These are phyloP conservation scores for Flaveria sonorensis DNA, from an alignment of 129 eudicot genomes.

Conservation along the genomic window DNA sequence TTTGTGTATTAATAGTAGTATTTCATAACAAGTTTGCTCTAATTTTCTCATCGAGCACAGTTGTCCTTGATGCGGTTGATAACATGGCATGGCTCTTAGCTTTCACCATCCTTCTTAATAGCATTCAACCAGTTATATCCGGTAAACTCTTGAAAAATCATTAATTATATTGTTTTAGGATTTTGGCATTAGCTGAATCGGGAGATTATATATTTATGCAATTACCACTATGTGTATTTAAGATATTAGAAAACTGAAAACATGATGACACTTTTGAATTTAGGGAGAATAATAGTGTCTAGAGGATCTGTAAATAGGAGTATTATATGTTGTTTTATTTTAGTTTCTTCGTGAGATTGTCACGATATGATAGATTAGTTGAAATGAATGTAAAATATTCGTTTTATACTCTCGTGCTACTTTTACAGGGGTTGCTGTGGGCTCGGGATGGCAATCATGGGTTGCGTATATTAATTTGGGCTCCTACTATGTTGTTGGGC, in stretches of 20 bases:
- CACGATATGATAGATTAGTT: background rate
- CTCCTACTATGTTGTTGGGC: conserved; percentile 68
- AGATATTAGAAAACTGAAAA: too few relatives aligned
- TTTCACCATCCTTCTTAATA: conserved; percentile 73
- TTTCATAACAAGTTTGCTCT: conserved; percentile 50
- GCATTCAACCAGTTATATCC: conserved; percentile 79
- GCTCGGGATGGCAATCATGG: conserved; percentile 87
- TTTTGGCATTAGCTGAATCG: background rate
- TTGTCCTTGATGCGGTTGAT: conserved; percentile 59
- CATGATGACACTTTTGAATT: too few relatives aligned
- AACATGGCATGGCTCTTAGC: conserved; percentile 65
- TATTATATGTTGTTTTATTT: too few relatives aligned
- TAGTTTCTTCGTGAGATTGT: background rate
- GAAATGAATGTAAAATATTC: background rate
- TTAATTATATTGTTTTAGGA: too few relatives aligned
- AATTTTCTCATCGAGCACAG: conserved; percentile 59
- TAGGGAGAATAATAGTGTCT: too few relatives aligned
- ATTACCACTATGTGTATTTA: too few relatives aligned
- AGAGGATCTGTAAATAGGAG: too few relatives aligned
- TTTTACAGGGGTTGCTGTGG: conserved; percentile 78
- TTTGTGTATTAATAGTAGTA: conserved; percentile 45
- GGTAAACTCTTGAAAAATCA: conserved; percentile 30
- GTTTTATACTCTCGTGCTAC: too few relatives aligned
- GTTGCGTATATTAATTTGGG: conserved; percentile 78
- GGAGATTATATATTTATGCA: too few relatives aligned